Conservation (phyloP, 2,329 filamentous ascomycete genomes). For the Thielaviopsis musarum region DNA sequence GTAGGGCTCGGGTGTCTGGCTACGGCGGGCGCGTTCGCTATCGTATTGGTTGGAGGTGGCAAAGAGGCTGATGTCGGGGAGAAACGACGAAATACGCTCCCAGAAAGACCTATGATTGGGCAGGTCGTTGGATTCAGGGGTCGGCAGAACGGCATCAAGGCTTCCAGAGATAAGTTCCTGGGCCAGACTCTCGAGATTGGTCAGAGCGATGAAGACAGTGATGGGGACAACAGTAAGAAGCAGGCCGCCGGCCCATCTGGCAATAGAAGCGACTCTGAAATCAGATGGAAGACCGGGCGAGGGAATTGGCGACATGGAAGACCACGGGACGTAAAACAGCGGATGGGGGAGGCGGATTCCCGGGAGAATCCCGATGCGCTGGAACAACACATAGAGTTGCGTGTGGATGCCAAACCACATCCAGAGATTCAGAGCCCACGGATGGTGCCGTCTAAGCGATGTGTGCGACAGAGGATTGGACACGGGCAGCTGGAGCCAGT, state of each 20-base stretch:
- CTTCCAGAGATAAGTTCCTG: background rate
- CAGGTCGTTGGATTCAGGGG: background rate
- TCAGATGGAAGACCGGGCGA: constrained; percentile 27
- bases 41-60: constrained; percentile 14
- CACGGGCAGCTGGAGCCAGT: constrained; percentile 5
- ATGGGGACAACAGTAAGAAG: constrained; percentile 30
- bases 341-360: constrained; percentile 26
- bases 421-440: constrained; percentile 7
- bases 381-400: constrained; percentile 34
- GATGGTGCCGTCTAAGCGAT: background rate
- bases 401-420: constrained; percentile 22
- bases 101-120: background rate
- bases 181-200: constrained; percentile 16
- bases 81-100: background rate
- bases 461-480: background rate
- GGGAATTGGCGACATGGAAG: constrained; percentile 31
- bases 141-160: background rate
- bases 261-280: constrained; percentile 23
- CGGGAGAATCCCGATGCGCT: constrained; percentile 31
- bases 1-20: constrained; percentile 13
- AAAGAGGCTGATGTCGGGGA: background rate
- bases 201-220: constrained; percentile 27
- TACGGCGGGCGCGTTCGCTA: constrained; percentile 14
- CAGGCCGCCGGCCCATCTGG: constrained; percentile 26
- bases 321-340: constrained; percentile 39